Percentiles rank a stretch among this genome's conserved stretches.
phyloP scores from a whole-genome alignment of 1,139 yeast species.

The Suhomyces wounanorum region DNA sequence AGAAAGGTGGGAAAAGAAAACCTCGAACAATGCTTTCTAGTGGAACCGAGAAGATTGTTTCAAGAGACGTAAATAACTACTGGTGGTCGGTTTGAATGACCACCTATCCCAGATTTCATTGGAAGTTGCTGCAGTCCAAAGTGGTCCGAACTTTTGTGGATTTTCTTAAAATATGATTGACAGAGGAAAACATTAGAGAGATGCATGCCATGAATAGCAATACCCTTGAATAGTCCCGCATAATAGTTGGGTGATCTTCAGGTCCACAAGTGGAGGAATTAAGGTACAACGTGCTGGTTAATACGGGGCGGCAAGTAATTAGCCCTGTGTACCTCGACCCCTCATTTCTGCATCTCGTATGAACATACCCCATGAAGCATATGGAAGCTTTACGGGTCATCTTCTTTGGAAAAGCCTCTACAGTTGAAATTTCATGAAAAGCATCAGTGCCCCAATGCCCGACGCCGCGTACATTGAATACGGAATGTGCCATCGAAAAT shows the following conservation, averaged over 20 bases:
- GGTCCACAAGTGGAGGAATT: too few relatives aligned
- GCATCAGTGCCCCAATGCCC: background rate
- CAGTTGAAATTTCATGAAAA: background rate
- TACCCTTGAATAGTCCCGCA: too few relatives aligned
- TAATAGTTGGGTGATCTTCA: background rate
- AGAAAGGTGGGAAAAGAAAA: background rate
- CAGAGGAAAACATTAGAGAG: background rate
- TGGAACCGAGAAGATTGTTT: background rate
- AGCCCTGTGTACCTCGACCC: too few relatives aligned
- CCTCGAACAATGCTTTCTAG: background rate
- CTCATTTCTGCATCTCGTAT: too few relatives aligned
- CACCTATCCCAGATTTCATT: background rate
- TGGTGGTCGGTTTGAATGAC: too few relatives aligned
- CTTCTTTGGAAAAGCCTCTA: background rate
- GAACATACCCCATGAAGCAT: too few relatives aligned
- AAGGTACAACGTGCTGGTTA: too few relatives aligned
- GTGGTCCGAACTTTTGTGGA: background rate
- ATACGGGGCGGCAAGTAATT: too few relatives aligned
- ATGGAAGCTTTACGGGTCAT: background rate
- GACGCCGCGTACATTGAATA: background rate
- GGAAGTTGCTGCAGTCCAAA: background rate
- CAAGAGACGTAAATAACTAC: too few relatives aligned
- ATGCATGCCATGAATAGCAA: too few relatives aligned
- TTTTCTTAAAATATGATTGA: background rate
- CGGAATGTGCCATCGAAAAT: background rate